Evolutionary conservation across 129 eudicot genomes (phyloP).

Genomic region (Escallonia herrerae): DNA sequence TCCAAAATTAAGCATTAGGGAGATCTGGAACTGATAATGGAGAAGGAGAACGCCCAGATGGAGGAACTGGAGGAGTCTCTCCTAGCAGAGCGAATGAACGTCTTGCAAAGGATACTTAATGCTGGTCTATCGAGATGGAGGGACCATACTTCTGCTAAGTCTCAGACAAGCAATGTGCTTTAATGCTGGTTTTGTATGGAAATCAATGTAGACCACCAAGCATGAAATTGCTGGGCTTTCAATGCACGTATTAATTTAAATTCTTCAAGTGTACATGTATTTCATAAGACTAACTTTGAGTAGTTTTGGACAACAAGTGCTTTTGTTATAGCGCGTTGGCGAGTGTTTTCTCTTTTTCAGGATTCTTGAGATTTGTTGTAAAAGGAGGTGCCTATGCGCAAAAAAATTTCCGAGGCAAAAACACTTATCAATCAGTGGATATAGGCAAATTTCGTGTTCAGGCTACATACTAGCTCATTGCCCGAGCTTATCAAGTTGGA

Average conservation of each 20-base stretch:
- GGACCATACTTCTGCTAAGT: slow-evolving; percentile 26
- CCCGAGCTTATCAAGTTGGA: too few species aligned
- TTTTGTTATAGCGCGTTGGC: too few species aligned
- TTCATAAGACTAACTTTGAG: too few species aligned
- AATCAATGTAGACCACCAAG: neutral
- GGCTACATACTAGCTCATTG: too few species aligned
- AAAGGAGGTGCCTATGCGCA: too few species aligned
- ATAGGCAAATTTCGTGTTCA: too few species aligned
- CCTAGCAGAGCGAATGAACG: slow-evolving; percentile 43
- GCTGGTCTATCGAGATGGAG: slow-evolving; percentile 52
- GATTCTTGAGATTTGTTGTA: too few species aligned
- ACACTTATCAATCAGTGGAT: too few species aligned
- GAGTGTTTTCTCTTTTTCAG: too few species aligned
- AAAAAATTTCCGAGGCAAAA: too few species aligned
- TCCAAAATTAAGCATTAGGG: slow-evolving; percentile 56
- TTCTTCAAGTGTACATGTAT: too few species aligned
- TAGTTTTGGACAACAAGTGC: too few species aligned
- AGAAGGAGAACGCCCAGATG: slow-evolving; percentile 42
- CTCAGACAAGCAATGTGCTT: slow-evolving; percentile 8
- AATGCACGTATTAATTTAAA: neutral
- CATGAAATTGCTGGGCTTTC: neutral
- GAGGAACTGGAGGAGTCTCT: slow-evolving; percentile 54
- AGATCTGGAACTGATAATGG: slow-evolving; percentile 64
- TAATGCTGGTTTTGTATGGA: slow-evolving; percentile 6
- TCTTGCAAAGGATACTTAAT: slow-evolving; percentile 33